Evolutionary conservation across 176 grass and related monocot species (phyloP), one percentile per base, ranked within the genome.

Genomic region (Calamus simplicifolius): DNA sequence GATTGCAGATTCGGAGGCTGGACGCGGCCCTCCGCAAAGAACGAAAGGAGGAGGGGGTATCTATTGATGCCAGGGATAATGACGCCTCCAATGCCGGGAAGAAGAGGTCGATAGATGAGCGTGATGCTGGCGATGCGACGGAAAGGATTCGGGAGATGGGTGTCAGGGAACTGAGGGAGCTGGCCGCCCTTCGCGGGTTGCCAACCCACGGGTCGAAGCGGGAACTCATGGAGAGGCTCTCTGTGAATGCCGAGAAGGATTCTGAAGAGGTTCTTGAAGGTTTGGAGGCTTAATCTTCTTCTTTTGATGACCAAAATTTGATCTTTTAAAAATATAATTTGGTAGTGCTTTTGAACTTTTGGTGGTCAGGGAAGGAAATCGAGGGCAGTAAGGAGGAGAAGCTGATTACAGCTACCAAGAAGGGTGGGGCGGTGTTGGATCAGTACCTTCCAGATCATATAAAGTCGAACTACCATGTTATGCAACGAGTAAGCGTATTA

Each of bases 381-480:
- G 71, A 85, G 23, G 82, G 53, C 49, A 60, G 66, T 64, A 82
- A 77, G 80, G 82, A 72, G 62, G 86, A 90, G 65, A 96, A 80
- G 79, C 71, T 90, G 48, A 69, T 96, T 57, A 96, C 67, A 19
- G 75, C 80, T 62, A 96, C 69, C 18, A 96, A 90, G 69, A 96
- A 96, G 72, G 87, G 87, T 59, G 77, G 71, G 26, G 86, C 86
- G 10, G 83, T 96, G 57, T 73, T 96, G 63, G 83, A 96, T 30
- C 69, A 81, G 60, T 62, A 87, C 68, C 65, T 96, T 71, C 80
- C 83, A 21, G 75, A 84, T 51, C 75, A 82, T 69, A 87, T 90
- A 61, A 90, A 96, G 72, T 75, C 57, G 61, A 64, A 57, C 27
- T 96, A 84, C 68, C 91, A 96, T 84, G 86, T 96, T 18, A 80